Base-by-base conservation (phyloP, 495 filamentous ascomycete species). In the Xylaria curta region DNA sequence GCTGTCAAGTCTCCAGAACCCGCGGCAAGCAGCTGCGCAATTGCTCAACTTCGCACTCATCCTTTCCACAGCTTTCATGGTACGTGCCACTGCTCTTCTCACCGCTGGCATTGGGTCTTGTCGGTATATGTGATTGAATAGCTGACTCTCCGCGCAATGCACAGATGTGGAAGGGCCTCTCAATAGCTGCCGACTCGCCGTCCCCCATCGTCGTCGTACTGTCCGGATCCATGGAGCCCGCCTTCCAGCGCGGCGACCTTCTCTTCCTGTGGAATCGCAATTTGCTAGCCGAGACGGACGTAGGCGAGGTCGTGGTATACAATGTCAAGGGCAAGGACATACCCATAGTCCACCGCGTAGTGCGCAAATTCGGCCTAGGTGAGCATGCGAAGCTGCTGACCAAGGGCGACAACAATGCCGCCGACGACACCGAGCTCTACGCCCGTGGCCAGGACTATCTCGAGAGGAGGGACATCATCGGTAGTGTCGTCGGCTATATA, bases 381-480 rank as follows among this genome's bases (percentile, higher is more conserved):
- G 86, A 70, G 73, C 86, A 85, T 62, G 76, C 72, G 19, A 72
- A 61, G 60, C 87, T 98, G 15, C 87, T 99, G 36, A 99, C 96
- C n/a, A 99, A 98, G 83, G 96, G 96, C 66, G 96, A 99, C 81
- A 98, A 98, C 84, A 99, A 99, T 77, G 80, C 89, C 12, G 92
- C 94, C 3, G 96, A 98, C 79, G 96, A 99, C 80, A 97, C 93
- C 15, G 95, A 97, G 81, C 88, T 99, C 4, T 97, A 95, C 76
- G 94, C 95, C 0, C 82, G 86, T 28, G 93, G 91, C 15, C 96
- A 98, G 81, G 91, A 92, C 76, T 94, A 93, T 76, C 86, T 99
- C 36, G 88, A 92, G 73, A 88, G 97, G 74, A 87, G 91, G 79
- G 95, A 98, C 76, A 95, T 98, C 71, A 94, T 98, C 61, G 96